phyloP scores from a whole-genome alignment of 2,329 filamentous ascomycete genomes.

The Rutstroemia sydowiana region DNA sequence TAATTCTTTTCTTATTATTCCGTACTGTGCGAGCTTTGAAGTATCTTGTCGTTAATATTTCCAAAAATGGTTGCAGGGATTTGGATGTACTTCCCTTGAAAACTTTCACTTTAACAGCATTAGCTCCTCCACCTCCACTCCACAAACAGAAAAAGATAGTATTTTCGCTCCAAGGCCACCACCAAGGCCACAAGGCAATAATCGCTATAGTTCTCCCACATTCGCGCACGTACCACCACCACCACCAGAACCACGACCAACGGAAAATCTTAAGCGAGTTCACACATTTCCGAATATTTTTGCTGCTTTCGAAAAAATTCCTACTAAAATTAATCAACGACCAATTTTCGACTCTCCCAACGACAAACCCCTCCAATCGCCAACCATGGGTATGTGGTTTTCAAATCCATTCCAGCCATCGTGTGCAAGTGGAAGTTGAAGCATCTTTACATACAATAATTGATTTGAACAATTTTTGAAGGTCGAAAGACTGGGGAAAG shows the following conservation, averaged over 20 bases:
- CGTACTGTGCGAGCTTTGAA: too few relatives aligned
- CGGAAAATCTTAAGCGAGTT: constrained; percentile 9
- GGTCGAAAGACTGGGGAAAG: constrained; percentile 16
- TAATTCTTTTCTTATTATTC: too few relatives aligned
- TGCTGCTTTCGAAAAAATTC: constrained; percentile 12
- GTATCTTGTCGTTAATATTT: too few relatives aligned
- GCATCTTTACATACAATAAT: constrained; percentile 15
- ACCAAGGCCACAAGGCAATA: not conserved
- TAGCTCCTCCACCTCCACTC: too few relatives aligned
- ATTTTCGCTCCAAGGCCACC: not conserved
- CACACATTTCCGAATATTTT: constrained; percentile 11
- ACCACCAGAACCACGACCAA: not conserved
- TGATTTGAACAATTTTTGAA: not conserved
- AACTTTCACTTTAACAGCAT: too few relatives aligned
- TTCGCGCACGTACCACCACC: not conserved
- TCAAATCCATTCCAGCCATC: constrained; percentile 29
- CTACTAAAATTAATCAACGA: constrained; percentile 3
- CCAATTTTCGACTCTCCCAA: constrained; percentile 8
- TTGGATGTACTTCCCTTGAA: too few relatives aligned
- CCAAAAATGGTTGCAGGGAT: too few relatives aligned
- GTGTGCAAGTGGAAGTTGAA: constrained; percentile 30
- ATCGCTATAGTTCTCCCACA: not conserved
- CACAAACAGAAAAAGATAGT: too few relatives aligned
- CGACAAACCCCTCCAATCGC: constrained; percentile 22
- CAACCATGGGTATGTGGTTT: constrained; percentile 33